These are phyloP conservation scores for Malania oleifera DNA, from an alignment of 164 flowering plant species.

Conservation along the genomic window DNA sequence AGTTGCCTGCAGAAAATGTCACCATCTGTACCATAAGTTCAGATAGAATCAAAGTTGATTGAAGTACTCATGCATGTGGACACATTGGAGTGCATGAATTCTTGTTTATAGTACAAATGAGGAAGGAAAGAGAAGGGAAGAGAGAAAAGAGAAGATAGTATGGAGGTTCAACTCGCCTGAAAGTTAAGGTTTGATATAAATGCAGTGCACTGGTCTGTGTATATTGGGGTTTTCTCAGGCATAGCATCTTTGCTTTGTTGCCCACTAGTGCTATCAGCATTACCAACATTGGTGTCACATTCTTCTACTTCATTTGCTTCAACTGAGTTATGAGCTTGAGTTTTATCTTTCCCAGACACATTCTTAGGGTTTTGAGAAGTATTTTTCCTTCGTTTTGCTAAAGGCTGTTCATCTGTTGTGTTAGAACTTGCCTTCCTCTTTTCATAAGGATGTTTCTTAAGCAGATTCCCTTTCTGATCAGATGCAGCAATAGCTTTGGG, in stretches of 20 bases:
- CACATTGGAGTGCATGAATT: neutral
- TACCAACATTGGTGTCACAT: slow-evolving; percentile 10
- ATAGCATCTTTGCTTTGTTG: slow-evolving; percentile 25
- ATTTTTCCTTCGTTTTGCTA: slow-evolving; percentile 56
- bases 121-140: neutral
- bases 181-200: slow-evolving; percentile 70
- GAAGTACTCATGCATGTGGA: neutral
- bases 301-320: slow-evolving; percentile 23
- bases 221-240: slow-evolving; percentile 26
- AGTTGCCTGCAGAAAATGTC: slow-evolving; percentile 47
- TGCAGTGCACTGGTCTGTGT: slow-evolving; percentile 79
- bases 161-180: slow-evolving; percentile 37
- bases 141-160: neutral
- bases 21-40: slow-evolving; percentile 7
- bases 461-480: slow-evolving; percentile 29
- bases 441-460: slow-evolving; percentile 37
- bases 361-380: slow-evolving; percentile 22
- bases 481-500: slow-evolving; percentile 27
- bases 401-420: slow-evolving; percentile 39
- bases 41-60: neutral
- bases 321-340: slow-evolving; percentile 17
- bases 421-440: slow-evolving; percentile 58
- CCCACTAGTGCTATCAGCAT: slow-evolving; percentile 21
- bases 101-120: neutral
- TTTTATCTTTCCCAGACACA: slow-evolving; percentile 16